Evolutionary conservation across 768 basidiomycete genomes (phyloP), one percentile per base, ranked within the genome.

Genomic region (Panus rudis): DNA sequence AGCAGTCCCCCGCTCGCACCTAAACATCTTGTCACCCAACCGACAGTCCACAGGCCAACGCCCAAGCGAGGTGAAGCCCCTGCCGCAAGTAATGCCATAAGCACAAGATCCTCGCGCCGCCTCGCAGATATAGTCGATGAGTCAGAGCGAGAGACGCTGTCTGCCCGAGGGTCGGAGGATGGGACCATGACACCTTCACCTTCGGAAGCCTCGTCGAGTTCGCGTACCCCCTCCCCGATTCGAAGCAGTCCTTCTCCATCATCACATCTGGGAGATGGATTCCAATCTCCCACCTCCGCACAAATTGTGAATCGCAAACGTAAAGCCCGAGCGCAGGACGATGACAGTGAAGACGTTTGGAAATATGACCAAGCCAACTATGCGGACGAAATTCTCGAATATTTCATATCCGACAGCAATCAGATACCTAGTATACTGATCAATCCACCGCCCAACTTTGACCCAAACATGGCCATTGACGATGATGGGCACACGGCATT

Each of bases 401-500:
- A 96, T 67, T 99, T 98, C 63, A 92, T 99, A 52, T 94, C 94
- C 34, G 96, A 99, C 64, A 88, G 92, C 30, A 85, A 87, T 48
- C 86, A 91, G 57, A 81, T 93, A 23, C 96, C 96, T 7, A 73
- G 78, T 19, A 69, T 96, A 45, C 81, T 99, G 52, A 81, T 94
- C 47, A 75, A 75, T 30, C 96, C 92, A 13, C 92, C 94, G 4
- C 58, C 76, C 30, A 88, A 96, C 63, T 93, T 96, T 60, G 92
- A 98, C 61, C 81, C 96, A 11, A 92, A 98, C 55, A 86, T 92
- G 71, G 81, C 84, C 25, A 98, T 99, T 48, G 96, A 99, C 66
- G 96, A 98, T 50, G 96, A 99, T 58, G 92, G 91, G 0, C 96
- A 99, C 60, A 96, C 93, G 0, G 81, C 96, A 17, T 67, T 99